Conservation (phyloP, 768 basidiomycete species). For the Kwoniella botswanensis region DNA sequence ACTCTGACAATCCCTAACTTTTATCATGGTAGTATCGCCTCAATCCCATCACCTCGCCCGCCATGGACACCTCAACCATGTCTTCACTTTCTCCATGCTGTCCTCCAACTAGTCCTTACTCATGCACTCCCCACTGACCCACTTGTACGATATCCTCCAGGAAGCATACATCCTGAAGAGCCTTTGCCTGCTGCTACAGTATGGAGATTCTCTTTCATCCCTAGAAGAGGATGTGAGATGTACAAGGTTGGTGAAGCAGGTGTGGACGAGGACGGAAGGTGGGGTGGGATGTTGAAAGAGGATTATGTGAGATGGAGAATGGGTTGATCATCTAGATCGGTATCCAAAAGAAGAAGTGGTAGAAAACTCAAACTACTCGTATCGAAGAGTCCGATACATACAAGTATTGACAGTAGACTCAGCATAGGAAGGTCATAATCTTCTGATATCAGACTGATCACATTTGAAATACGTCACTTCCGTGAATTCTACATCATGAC, state of each 20-base stretch:
- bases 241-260: constrained; percentile 37
- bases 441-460: too few species aligned
- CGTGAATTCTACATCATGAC: too few species aligned
- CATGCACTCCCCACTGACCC: constrained; percentile 51
- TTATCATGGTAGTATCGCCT: constrained; percentile 33
- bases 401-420: too few species aligned
- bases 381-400: too few species aligned
- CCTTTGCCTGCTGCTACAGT: constrained; percentile 42
- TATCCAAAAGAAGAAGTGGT: too few species aligned
- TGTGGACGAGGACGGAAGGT: constrained; percentile 27
- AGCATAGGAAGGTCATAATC: not conserved
- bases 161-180: constrained; percentile 3
- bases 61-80: constrained; percentile 47
- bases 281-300: constrained; percentile 49
- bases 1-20: too few species aligned
- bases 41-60: constrained; percentile 30
- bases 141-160: not conserved
- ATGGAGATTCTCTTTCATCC: constrained; percentile 52
- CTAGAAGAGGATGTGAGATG: constrained; percentile 48
- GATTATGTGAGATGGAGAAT: constrained; percentile 50
- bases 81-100: constrained; percentile 46
- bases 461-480: too few species aligned
- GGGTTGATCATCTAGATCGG: constrained; percentile 11
- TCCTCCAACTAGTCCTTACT: constrained; percentile 35
- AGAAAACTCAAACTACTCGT: too few species aligned